phyloP scores from a whole-genome alignment of 768 basidiomycete genomes.

The Boletus barrowsii region DNA sequence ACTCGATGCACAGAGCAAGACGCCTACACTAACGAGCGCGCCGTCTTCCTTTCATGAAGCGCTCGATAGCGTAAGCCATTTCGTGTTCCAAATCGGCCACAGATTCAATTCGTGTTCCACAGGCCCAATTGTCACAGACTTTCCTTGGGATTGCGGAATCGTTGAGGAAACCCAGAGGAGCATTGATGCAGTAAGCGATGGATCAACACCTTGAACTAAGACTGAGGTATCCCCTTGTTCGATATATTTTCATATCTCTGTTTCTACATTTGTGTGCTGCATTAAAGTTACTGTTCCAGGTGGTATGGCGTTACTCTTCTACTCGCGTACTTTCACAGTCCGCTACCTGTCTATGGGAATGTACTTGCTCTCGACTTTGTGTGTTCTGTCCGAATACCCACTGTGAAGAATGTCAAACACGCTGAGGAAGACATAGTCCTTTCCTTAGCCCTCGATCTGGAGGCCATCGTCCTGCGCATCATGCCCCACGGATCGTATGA shows the following conservation, averaged over 20 bases:
- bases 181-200: conserved; percentile 33
- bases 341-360: too few relatives aligned
- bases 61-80: conserved; percentile 42
- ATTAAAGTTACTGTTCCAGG: too few relatives aligned
- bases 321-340: too few relatives aligned
- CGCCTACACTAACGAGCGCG: conserved; percentile 22
- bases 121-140: conserved; percentile 52
- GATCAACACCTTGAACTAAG: neutral
- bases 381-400: too few relatives aligned
- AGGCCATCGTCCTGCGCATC: too few relatives aligned
- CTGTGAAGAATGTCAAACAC: too few relatives aligned
- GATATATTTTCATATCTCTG: neutral
- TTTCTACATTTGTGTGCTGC: neutral
- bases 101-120: neutral
- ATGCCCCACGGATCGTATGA: too few relatives aligned
- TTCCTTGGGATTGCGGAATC: conserved; percentile 61
- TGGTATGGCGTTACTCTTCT: too few relatives aligned
- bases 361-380: too few relatives aligned
- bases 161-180: conserved; percentile 49
- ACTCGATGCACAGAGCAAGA: conserved; percentile 39
- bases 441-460: too few relatives aligned
- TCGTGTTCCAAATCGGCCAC: neutral
- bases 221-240: neutral
- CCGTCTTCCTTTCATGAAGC: conserved; percentile 50
- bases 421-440: too few relatives aligned